A percentile compares a stretch with the other conserved stretches of the same genome.
phyloP scores from a whole-genome alignment of 1,284 basidiomycete genomes.

The Apiotrichum siamense region DNA sequence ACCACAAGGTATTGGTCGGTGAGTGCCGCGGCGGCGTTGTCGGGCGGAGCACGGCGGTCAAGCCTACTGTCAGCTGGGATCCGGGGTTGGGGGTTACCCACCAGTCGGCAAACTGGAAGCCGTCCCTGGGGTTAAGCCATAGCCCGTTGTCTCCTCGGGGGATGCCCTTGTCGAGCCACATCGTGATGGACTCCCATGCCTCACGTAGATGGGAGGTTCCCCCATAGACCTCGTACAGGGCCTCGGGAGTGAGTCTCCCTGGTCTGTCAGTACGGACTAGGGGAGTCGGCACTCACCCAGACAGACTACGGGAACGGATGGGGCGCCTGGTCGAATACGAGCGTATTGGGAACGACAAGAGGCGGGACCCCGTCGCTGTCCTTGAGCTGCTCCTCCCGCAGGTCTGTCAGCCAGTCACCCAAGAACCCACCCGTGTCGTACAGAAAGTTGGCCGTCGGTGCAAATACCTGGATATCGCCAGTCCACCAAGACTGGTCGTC shows the following conservation, averaged over 20 bases:
- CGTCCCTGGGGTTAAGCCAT: constrained; percentile 16
- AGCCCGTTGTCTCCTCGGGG: constrained; percentile 19
- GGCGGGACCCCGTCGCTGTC: constrained; percentile 21
- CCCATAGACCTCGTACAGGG: constrained; percentile 28
- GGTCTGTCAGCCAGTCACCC: constrained; percentile 31
- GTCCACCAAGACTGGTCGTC: no score
- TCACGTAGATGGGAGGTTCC: no score
- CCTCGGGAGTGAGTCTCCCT: constrained; percentile 30
- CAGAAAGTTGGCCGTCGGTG: constrained; percentile 30
- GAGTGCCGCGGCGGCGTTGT: constrained; percentile 5
- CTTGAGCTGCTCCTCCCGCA: constrained; percentile 23
- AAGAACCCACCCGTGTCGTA: constrained; percentile 31
- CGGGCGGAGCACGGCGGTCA: constrained; percentile 30
- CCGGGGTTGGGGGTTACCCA: no score
- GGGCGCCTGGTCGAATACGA: not conserved
- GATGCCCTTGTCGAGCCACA: constrained; percentile 36
- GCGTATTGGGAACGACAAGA: constrained; percentile 27
- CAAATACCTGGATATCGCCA: constrained; percentile 37
- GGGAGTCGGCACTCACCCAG: constrained; percentile 24
- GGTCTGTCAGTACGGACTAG: no score
- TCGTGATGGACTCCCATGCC: no score
- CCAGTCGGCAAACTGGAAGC: constrained; percentile 34
- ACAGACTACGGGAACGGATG: not conserved
- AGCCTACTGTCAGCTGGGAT: no score
- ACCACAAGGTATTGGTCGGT: constrained; percentile 31